Evolutionary conservation across 2,329 filamentous ascomycete species (phyloP), one percentile per base, ranked within the genome.

Genomic region (Xylariales sp.): DNA sequence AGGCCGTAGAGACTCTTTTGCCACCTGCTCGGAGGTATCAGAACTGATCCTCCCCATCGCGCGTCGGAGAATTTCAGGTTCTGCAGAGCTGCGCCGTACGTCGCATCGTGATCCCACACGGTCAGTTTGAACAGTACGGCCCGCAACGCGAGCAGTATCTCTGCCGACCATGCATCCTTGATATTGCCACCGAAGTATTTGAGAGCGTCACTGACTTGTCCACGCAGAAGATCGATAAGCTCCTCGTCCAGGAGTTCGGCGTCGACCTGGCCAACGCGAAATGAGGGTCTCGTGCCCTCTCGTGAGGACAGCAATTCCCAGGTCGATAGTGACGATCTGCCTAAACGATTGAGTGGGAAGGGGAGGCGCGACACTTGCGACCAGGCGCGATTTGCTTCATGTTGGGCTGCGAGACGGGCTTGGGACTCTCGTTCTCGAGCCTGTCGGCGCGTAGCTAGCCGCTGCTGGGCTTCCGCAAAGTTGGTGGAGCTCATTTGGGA

Each of bases 31-130:
- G 91, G 90, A 12, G 84, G 68, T 10, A 79, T 75, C 38, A 86
- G 66, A 19, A 84, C 76, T 0, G 79, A 67, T 8, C 79, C 79
- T 34, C 65, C 65, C 40, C 72, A 74, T 47, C 91, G 77, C 36
- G 89, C 90, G 60, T 97, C 91, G 9, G 87, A 86, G 58, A 91
- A 97, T 58, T 83, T 83, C 20, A 98, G 74, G 48, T 95, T 95
- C 63, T 98, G 93, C 37, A 98, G 71, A 25, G 88, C 83, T 9
- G 93, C 93, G 46, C 93, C 93, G 63, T 98, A 97, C 4, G 87
- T 94, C 28, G 93, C 88, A 61, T 95, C 84, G 62, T 96, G 88
- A 62, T 97, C 90, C 93, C 93, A 98, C 44, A 98, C 83, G 12
- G 86, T 88, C 47, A 98, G 76, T 65, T 98, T 98, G 73, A 96